Conservation (phyloP, 169 alveolate species). For the Eimeria zaria region DNA sequence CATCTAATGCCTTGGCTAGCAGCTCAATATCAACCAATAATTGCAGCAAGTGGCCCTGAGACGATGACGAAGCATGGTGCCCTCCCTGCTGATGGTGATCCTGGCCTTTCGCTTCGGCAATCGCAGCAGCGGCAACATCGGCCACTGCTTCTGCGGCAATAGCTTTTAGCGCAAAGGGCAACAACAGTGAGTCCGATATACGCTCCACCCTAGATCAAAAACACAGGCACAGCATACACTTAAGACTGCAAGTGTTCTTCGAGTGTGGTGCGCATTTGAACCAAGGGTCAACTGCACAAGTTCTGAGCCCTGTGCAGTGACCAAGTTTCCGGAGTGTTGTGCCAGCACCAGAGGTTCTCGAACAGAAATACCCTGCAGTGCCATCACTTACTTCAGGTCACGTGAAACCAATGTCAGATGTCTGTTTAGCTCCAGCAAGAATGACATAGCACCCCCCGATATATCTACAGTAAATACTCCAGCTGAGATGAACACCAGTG, state of each 20-base stretch:
- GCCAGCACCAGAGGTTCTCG: background rate
- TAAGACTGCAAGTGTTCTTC: background rate
- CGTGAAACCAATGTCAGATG: background rate
- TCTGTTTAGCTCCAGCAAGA: slow-evolving; percentile 32
- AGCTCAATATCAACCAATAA: slow-evolving; percentile 32
- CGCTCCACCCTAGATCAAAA: slow-evolving; percentile 20
- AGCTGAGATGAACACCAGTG: slow-evolving; percentile 16
- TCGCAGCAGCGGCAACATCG: slow-evolving; percentile 10
- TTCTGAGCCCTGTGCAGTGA: background rate
- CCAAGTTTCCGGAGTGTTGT: background rate
- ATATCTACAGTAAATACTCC: background rate
- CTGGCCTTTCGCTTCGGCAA: background rate
- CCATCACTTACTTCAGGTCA: slow-evolving; percentile 6
- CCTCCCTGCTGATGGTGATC: slow-evolving; percentile 7
- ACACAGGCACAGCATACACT: background rate
- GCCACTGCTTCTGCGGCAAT: slow-evolving; percentile 55
- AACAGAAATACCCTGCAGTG: too few relatives aligned
- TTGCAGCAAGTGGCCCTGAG: slow-evolving; percentile 30
- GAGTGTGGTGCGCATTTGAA: background rate
- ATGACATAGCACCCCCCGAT: slow-evolving; percentile 65
- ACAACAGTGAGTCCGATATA: slow-evolving; percentile 1
- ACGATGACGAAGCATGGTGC: background rate
- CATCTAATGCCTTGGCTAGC: slow-evolving; percentile 57
- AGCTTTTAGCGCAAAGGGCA: slow-evolving; percentile 28
- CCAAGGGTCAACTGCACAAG: background rate